These are phyloP conservation scores for Linnemannia exigua DNA, from an alignment of 192 early-diverging fungal species.

Conservation along the genomic window DNA sequence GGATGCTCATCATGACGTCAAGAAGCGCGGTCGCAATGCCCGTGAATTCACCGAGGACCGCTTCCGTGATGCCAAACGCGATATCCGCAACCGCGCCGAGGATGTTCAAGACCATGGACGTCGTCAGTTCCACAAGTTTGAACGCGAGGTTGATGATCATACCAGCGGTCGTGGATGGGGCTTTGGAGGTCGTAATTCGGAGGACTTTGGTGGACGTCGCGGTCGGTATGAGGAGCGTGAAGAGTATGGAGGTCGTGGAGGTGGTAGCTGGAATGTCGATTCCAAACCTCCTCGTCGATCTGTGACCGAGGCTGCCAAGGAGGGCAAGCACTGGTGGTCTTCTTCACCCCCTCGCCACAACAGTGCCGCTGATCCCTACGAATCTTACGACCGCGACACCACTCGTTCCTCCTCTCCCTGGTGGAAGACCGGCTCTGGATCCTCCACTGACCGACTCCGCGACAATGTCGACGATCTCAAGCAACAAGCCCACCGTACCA, in stretches of 20 bases:
- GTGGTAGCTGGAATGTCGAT: not conserved
- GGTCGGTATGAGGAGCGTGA: constrained; percentile 18
- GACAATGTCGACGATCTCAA: constrained; percentile 22
- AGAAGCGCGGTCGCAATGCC: constrained; percentile 24
- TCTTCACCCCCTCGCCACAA: constrained; percentile 7
- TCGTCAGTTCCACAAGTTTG: constrained; percentile 20
- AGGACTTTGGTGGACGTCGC: constrained; percentile 16
- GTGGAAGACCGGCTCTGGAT: constrained; percentile 33
- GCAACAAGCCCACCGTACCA: constrained; percentile 15
- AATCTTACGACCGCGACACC: constrained; percentile 19
- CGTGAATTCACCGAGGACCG: constrained; percentile 27
- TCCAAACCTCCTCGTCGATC: constrained; percentile 38
- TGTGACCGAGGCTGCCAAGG: constrained; percentile 42
- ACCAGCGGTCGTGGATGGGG: constrained; percentile 8
- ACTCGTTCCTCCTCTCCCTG: constrained; percentile 4
- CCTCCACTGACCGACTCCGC: not conserved
- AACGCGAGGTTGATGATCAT: constrained; percentile 18
- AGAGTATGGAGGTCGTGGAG: constrained; percentile 23
- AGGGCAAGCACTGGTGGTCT: constrained; percentile 41
- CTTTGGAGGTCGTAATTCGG: not conserved
- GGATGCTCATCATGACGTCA: not conserved
- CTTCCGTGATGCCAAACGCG: constrained; percentile 22
- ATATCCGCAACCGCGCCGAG: constrained; percentile 28
- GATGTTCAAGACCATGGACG: constrained; percentile 30
- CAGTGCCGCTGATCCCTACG: constrained; percentile 36